These are phyloP conservation scores for Melampsora larici-populina DNA, from an alignment of 1,284 basidiomycete genomes.

Conservation along the genomic window DNA sequence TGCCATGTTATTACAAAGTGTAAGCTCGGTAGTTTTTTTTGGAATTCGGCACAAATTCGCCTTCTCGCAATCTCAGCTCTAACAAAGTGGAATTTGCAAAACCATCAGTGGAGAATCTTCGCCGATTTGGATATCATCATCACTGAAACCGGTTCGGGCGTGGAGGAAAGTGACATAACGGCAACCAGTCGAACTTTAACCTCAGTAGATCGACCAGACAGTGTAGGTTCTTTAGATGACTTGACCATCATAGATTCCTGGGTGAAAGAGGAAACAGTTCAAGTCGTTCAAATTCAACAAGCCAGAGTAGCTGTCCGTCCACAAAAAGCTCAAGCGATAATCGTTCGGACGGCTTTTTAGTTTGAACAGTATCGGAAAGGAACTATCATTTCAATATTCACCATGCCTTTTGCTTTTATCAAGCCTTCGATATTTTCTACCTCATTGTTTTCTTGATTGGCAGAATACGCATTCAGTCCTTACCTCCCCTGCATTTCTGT, in stretches of 20 bases:
- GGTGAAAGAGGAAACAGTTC: neutral
- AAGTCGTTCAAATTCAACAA: neutral
- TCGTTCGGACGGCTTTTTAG: neutral
- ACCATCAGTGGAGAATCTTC: neutral
- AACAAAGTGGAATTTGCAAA: neutral
- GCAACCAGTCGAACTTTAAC: neutral
- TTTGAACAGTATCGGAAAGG: too few relatives aligned
- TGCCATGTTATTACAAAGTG: slow-evolving; percentile 3
- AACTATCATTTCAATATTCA: too few relatives aligned
- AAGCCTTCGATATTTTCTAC: too few relatives aligned
- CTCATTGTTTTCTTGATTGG: too few relatives aligned
- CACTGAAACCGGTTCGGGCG: neutral
- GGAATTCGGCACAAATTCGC: too few relatives aligned
- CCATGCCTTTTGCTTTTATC: too few relatives aligned
- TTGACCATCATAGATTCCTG: neutral
- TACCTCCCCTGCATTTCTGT: too few relatives aligned
- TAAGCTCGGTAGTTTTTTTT: neutral
- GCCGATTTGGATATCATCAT: neutral
- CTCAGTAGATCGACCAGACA: too few relatives aligned
- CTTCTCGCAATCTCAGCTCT: neutral
- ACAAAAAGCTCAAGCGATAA: neutral
- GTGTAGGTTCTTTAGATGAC: neutral
- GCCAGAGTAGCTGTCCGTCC: neutral
- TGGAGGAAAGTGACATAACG: neutral
- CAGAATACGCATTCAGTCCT: too few relatives aligned